phyloP scores from a whole-genome alignment of 148 eudicot genomes.

The Talinum fruticosum region DNA sequence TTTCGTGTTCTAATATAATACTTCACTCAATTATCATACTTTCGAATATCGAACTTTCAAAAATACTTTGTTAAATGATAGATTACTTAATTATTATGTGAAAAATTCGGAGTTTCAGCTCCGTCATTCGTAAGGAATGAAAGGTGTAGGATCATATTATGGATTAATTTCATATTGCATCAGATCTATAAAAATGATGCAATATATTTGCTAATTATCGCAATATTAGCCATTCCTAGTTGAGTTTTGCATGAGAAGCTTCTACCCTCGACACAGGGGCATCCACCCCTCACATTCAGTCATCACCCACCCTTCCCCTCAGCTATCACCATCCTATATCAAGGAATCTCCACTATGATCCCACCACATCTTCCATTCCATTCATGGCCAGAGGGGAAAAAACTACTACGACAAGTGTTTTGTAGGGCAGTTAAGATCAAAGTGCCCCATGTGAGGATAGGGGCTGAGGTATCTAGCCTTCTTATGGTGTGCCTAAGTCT shows the following conservation, averaged over 20 bases:
- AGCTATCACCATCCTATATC: not conserved
- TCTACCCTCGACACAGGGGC: not conserved
- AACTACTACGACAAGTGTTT: not conserved
- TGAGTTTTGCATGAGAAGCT: not conserved
- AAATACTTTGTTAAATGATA: no score
- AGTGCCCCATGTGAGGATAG: not conserved
- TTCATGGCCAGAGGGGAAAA: not conserved
- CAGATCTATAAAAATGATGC: no score
- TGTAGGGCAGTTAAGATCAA: not conserved
- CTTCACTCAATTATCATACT: no score
- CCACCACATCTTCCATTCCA: not conserved
- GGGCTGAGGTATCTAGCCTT: not conserved
- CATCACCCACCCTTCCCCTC: not conserved
- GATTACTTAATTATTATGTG: no score
- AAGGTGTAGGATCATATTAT: no score
- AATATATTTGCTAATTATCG: not conserved
- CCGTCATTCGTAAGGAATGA: no score
- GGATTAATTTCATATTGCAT: no score
- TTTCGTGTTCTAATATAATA: no score
- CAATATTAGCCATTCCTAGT: not conserved
- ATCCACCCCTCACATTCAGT: not conserved
- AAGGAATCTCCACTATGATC: not conserved
- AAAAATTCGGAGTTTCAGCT: no score
- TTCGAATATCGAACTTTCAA: no score
- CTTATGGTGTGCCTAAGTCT: not conserved